Base-by-base conservation (phyloP, 176 grass and related monocot species). In the Themeda triandra region DNA sequence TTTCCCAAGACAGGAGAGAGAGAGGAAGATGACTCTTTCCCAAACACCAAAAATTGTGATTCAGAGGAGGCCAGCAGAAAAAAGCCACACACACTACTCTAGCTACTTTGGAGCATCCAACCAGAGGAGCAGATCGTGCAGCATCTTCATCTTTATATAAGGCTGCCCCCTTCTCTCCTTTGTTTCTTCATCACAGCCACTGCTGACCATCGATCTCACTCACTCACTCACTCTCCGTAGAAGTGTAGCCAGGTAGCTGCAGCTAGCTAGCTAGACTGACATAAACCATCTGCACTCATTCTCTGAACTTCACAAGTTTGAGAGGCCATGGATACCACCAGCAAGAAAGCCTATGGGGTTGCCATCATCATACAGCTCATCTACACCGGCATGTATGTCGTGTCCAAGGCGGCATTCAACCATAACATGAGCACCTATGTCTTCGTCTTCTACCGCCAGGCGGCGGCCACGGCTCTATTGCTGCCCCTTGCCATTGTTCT, bases 391-490 rank as follows among this genome's bases (percentile, higher is more conserved):
- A 80, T 94, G 83, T 97, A 90, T 40, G 82, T 94, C 19, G 60
- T 94, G 37, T 87, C 88, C 8, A 97, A 94, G 84, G 92, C 90
- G 4, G 90, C 90, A 8, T 92, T 97, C 63, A 80, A 94, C 71
- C 37, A 54, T 10, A 92, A 88, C 12, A 45, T 92, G 63, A 97
- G 62, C 88, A 92, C 95, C 58, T 87, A 81, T 39, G 92, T 97
- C 23, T 94, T 97, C 86, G 80, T 97, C 86, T 92, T 97, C 84
- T 97, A 97, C 69, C 90, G 95, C 10, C 95, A 97, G 86, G 92
- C 88, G 0, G 70, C 71, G 18, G 95, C 90, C 35, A 70, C 88
- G 15, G 32, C 89, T 6, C 54, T 94, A 3, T 44, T 94, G 66
- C 78, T 90, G 32, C 95, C 95, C 2, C 23, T 94, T 1, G 78